Evolutionary conservation across 2,329 filamentous ascomycete species (phyloP), one percentile per base, ranked within the genome.

Genomic region (Pezicula radicicola): DNA sequence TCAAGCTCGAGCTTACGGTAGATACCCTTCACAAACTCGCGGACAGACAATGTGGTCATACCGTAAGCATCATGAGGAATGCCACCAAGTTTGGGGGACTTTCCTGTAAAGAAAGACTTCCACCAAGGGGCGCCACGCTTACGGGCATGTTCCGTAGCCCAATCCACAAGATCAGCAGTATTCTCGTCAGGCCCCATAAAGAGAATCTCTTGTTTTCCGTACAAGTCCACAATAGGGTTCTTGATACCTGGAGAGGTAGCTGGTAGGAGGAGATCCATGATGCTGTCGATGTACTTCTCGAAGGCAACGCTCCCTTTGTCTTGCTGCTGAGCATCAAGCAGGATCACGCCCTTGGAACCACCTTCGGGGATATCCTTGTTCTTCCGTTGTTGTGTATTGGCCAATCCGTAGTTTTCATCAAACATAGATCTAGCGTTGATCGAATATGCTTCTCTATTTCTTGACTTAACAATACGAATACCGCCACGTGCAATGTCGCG

Each of bases 91-190:
- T 89, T 94, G 49, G 91, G 94, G 62, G 91, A 96, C 80, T 99
- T 99, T 66, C 94, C 94, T 2, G 94, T 99, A 80, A 99, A 99
- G 83, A 99, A 99, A 0, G 94, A 99, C 79, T 99, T 99, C 94
- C 94, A 99, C 91, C 93, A 99, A 27, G 91, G 91, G 4, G 94
- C 94, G 43, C 91, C 91, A 62, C 94, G 86, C 55, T 77, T 76
- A 48, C 91, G 84, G 55, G 94, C 94, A 70, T 99, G 94, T 71
- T 94, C 87, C 1, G 94, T 99, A n/a, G 94, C 94, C 94, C 94
- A 99, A 72, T 99, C 86, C 48, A 99, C 94, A 33, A 99, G 80
- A 65, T 96, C 91, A 19, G 94, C 94, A 1, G 94, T 99, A 75
- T 99, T 99, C 84, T 99, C 94, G 61, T 99, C 94, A 1, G 94